Evolutionary conservation across 495 filamentous ascomycete species (phyloP), one percentile per base, ranked within the genome.

Genomic region (Parathielavia appendiculata): DNA sequence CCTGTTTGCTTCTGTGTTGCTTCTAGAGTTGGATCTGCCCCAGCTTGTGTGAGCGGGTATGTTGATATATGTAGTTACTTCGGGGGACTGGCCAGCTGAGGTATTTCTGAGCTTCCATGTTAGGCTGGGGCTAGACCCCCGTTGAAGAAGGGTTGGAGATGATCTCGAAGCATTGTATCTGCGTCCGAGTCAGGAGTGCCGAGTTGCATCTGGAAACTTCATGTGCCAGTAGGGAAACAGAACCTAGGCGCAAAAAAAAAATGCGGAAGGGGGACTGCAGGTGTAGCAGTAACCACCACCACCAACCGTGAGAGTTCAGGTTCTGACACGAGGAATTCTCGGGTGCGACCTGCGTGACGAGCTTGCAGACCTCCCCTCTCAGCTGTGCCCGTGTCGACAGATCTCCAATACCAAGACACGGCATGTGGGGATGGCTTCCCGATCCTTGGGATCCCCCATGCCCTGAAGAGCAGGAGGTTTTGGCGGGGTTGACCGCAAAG

Each of bases 31-130:
- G 30, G 30, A 1, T 23, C 36, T 13, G 41, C 22, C 35, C 47
- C 48, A 48, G 47, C 47, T 52, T 43, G 51, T 16, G 40, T 52
- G 38, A 41, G 54, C 54, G 26, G 34, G 30, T 7, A 8, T 50
- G 48, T n/a, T 39, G 35, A 38, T 10, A n/a, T n/a, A n/a, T n/a
- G n/a, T n/a, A n/a, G 32, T 51, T n/a, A 1, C 17, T 38, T 17
- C 41, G 46, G 56, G 52, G 58, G 58, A 30, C 16, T 38, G 32
- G 51, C 59, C 59, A 56, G 59, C 59, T 61, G 59, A 61, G 59
- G 40, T 61, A 61, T 57, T 61, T 61, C 30, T 52, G 50, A 40
- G 10, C 12, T 14, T n/a, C n/a, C 34, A 36, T 2, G 48, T 10
- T 32, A 4, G n/a, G n/a, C 16, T 32, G 16, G 16, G n/a, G 11